Percentiles rank a stretch among this genome's conserved stretches.
These are phyloP conservation scores for Paramecium octaurelia DNA, from an alignment of 73 alveolate species.

Conservation along the genomic window DNA sequence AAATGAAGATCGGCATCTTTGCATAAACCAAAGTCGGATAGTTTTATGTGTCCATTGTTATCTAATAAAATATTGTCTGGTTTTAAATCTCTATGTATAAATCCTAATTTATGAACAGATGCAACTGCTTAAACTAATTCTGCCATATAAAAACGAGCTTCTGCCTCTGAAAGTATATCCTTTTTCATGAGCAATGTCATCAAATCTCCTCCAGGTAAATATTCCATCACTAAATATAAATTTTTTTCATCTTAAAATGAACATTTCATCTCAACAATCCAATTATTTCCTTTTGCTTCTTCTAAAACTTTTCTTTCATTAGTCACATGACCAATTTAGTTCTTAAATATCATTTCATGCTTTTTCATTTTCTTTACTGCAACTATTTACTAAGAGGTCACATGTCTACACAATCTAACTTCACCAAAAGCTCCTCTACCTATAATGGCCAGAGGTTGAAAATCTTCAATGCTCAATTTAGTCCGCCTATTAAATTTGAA, in stretches of 20 bases:
- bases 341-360: conserved; percentile 71
- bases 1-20: conserved; percentile 45
- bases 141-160: conserved; percentile 61
- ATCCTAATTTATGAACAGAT: conserved; percentile 46
- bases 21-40: conserved; percentile 58
- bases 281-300: conserved; percentile 55
- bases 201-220: conserved; percentile 83
- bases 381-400: conserved; percentile 65
- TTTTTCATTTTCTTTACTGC: conserved; percentile 80
- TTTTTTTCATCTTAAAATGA: conserved; percentile 76
- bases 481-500: background rate
- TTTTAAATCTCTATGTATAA: conserved; percentile 60
- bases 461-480: conserved; percentile 68
- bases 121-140: conserved; percentile 53
- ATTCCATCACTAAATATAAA: conserved; percentile 82
- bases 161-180: conserved; percentile 46
- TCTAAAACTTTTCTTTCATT: conserved; percentile 74
- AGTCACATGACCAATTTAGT: conserved; percentile 76
- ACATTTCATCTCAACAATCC: conserved; percentile 62
- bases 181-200: conserved; percentile 72
- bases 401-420: conserved; percentile 75
- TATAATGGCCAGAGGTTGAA: conserved; percentile 44
- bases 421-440: conserved; percentile 56
- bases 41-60: conserved; percentile 52
- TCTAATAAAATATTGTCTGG: conserved; percentile 59